Base-by-base conservation (phyloP, 1,284 basidiomycete species). In the Moniliophthora roreri region DNA sequence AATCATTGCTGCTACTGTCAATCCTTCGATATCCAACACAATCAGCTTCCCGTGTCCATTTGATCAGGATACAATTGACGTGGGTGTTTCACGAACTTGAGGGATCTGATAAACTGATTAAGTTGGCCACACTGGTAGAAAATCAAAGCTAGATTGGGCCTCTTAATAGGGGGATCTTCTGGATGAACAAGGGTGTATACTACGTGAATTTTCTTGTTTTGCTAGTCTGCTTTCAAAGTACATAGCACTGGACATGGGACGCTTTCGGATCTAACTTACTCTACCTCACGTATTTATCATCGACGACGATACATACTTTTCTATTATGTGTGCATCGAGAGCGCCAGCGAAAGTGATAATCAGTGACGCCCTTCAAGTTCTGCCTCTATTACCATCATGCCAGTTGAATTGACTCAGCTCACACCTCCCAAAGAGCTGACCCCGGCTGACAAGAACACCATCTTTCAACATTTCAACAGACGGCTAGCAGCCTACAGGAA, bases 11-110 rank as follows among this genome's bases (percentile, higher is more conserved):
- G 73, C 91, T 37, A 84, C 83, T 0, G 76, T 94, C 49, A 81
- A 81, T 11, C 91, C 89, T 1, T 79, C 80, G 0, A 77, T 94
- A 62, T 82, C 77, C 52, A 87, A 85, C 60, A 73, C 73, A 5
- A 79, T 88, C 49, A 82, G 69, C 41, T 89, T 95, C 62, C 63
- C 70, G 20, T 95, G 92, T 63, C 91, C 92, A 2, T 57, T 87
- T 41, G 63, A 68, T 21, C 51, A 65, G 4, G 50, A 51, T 23
- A 68, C 74, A 28, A 60, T 82, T 13, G 48, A 68, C 63, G 81
- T 74, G 28, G 52, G 64, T 59, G 21, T 37, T 48, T 21, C 20
- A 16, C 2, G n/a, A 13, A 1, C 13, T 16, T 32, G 11, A n/a
- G n/a, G n/a, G n/a, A n/a, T n/a, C n/a, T n/a, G n/a, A n/a, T n/a